phyloP scores from a whole-genome alignment of 2,329 filamentous ascomycete species.

The Fragosphaeria purpurea region DNA sequence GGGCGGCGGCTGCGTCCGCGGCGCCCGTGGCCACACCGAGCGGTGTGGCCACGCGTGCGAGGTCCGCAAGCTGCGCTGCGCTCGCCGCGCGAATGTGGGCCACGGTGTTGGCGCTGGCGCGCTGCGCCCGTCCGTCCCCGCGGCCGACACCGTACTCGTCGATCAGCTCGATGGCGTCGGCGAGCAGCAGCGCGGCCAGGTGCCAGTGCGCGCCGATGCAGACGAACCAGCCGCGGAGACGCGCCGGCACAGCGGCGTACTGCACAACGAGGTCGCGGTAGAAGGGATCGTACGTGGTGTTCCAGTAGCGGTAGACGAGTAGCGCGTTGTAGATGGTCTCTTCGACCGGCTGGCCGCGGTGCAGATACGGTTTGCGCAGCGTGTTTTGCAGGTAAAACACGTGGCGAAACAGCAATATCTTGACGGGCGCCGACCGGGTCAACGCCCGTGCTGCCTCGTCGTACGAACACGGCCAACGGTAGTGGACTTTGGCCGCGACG shows the following conservation, averaged over 20 bases:
- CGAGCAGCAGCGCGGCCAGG: slow-evolving; percentile 43
- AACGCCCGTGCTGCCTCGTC: slow-evolving; percentile 39
- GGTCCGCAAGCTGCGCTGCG: slow-evolving; percentile 34
- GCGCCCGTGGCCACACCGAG: neutral
- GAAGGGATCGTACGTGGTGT: slow-evolving; percentile 38
- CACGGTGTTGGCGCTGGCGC: slow-evolving; percentile 24
- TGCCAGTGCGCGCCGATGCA: slow-evolving; percentile 49
- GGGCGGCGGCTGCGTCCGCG: slow-evolving; percentile 13
- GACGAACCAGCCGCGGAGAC: slow-evolving; percentile 51
- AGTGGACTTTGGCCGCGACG: slow-evolving; percentile 7
- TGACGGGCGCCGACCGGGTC: slow-evolving; percentile 44
- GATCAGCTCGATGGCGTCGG: slow-evolving; percentile 41
- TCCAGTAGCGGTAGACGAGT: slow-evolving; percentile 45
- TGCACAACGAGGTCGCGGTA: slow-evolving; percentile 40
- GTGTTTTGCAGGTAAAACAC: slow-evolving; percentile 45
- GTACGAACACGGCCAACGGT: slow-evolving; percentile 45
- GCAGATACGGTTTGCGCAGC: slow-evolving; percentile 27
- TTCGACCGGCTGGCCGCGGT: slow-evolving; percentile 30
- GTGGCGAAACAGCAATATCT: slow-evolving; percentile 48
- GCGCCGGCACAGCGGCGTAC: slow-evolving; percentile 38
- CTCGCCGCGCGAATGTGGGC: slow-evolving; percentile 31
- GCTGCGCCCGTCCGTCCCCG: slow-evolving; percentile 17
- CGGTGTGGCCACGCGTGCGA: slow-evolving; percentile 35
- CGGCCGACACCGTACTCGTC: slow-evolving; percentile 28
- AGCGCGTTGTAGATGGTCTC: slow-evolving; percentile 36